Conservation (phyloP, 2,329 filamentous ascomycete genomes). For the Onygena corvina region DNA sequence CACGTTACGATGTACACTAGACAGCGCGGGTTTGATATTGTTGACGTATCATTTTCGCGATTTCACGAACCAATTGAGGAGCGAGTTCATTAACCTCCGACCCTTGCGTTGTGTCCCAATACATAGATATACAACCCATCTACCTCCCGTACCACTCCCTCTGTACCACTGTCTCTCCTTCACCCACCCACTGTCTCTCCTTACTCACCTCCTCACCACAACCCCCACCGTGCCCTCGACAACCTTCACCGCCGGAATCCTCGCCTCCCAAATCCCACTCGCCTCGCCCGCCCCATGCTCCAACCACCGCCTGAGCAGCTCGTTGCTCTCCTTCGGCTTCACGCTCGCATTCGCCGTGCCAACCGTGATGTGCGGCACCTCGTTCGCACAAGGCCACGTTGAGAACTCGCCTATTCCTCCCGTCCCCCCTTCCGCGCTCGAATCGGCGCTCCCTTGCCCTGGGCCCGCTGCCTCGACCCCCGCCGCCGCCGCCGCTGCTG, state of each 20-base stretch:
- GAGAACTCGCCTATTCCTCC: neutral
- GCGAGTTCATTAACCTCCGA: neutral
- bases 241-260: constrained; percentile 44
- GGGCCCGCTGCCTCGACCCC: too few species aligned
- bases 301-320: constrained; percentile 64
- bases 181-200: constrained; percentile 13
- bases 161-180: neutral
- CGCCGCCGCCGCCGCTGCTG: neutral
- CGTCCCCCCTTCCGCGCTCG: neutral
- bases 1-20: neutral
- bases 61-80: neutral
- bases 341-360: constrained; percentile 63
- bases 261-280: constrained; percentile 45
- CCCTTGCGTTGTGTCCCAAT: too few species aligned
- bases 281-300: constrained; percentile 41
- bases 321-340: constrained; percentile 92
- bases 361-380: constrained; percentile 74
- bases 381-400: constrained; percentile 59
- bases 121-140: too few species aligned
- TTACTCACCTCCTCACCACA: constrained; percentile 31
- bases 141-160: too few species aligned
- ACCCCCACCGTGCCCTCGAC: constrained; percentile 45
- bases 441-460: too few species aligned
- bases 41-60: neutral
- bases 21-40: neutral